phyloP scores from a whole-genome alignment of 805 yeast species.

The Zygosaccharomyces kombuchaensis region DNA sequence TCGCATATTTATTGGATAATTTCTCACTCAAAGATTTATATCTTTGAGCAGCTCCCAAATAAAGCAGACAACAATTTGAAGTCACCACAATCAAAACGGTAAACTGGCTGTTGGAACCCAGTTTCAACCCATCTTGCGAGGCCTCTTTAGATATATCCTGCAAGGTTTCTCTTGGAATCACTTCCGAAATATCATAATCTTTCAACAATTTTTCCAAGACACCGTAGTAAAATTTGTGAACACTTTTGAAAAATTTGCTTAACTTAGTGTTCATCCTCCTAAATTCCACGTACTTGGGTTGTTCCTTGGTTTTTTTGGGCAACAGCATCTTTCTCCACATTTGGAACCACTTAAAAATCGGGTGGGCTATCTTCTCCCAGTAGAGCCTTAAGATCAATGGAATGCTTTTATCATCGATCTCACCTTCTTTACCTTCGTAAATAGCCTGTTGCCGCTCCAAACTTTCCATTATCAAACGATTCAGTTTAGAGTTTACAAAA shows the following conservation, averaged over 20 bases:
- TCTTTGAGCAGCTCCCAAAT: constrained; percentile 56
- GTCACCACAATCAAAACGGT: constrained; percentile 14
- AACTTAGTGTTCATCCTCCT: constrained; percentile 52
- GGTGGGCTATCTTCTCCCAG: constrained; percentile 64
- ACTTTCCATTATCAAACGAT: constrained; percentile 15
- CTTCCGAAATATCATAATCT: constrained; percentile 10
- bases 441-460: constrained; percentile 8
- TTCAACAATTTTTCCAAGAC: constrained; percentile 30
- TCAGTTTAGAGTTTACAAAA: constrained; percentile 29
- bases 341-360: constrained; percentile 56
- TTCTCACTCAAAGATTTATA: constrained; percentile 49
- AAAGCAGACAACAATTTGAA: constrained; percentile 35
- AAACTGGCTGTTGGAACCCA: constrained; percentile 12
- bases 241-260: constrained; percentile 45
- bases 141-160: constrained; percentile 6
- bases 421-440: constrained; percentile 5
- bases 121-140: neutral
- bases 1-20: constrained; percentile 35
- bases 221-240: constrained; percentile 44
- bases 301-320: constrained; percentile 16
- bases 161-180: constrained; percentile 13
- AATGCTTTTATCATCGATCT: constrained; percentile 13
- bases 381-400: constrained; percentile 42
- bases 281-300: constrained; percentile 45
- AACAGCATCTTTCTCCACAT: constrained; percentile 27